Base-by-base conservation (phyloP, 2,329 filamentous ascomycete species). In the Claviceps pusilla region DNA sequence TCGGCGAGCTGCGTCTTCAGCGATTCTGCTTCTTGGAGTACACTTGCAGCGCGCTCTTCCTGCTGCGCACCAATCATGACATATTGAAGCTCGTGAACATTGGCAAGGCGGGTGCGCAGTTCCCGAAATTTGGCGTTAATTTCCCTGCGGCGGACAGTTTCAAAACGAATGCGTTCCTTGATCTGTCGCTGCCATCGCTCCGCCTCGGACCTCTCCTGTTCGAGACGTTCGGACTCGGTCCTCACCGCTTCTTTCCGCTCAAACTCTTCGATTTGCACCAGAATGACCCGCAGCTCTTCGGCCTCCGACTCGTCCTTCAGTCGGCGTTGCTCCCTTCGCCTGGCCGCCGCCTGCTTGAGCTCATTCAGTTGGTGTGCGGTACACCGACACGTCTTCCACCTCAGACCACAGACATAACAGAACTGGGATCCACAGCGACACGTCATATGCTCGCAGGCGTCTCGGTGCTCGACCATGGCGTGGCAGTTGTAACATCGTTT, bases 361-460 rank as follows among this genome's bases (percentile, higher is more conserved):
- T 54, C 60, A 3, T 53, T 50, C 1, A 81, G 69, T 57, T 78
- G 68, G 12, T 67, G 60, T 66, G 74, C 71, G 2, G 70, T 74
- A 65, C 88, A 93, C 2, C 68, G 68, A 64, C 87, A 93, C 0
- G 82, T 86, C 60, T 82, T 79, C 89, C 88, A 94, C 54, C 73
- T 76, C 29, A 70, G 66, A 5, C 81, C 82, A 66, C 88, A 94
- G 3, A 90, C 78, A 70, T 91, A 93, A 72, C 89, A 94, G 67
- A 94, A 94, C 62, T 93, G 75, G 9, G 84, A 83, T 42, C 80
- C 83, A 65, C 89, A 95, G 42, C 84, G 80, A 61, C 88, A 94
- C 4, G 83, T 91, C 82, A 94, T 94, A 66, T 93, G 88, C 67
- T 89, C 86, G 68, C 88, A 94, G 4, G 86, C 87, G 60, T 84